These are phyloP conservation scores for Avicennia marina DNA, from an alignment of 257 asterid genomes.

Conservation along the genomic window DNA sequence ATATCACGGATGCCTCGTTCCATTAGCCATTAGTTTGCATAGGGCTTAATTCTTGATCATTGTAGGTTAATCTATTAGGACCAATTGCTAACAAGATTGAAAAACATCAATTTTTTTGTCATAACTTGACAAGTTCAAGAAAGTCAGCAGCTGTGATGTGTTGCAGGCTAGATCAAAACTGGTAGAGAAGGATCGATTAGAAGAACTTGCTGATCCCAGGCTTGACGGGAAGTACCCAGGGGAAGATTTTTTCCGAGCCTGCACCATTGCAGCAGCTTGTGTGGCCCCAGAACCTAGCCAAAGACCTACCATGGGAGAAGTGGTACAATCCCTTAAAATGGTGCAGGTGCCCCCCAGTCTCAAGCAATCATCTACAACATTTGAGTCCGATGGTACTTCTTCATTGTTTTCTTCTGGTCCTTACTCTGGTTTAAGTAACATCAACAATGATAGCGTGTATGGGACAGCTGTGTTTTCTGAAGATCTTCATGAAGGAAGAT, in stretches of 20 bases:
- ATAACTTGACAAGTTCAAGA: too few species aligned
- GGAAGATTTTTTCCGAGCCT: conserved; percentile 78
- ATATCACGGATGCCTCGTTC: too few species aligned
- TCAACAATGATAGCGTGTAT: conserved; percentile 54
- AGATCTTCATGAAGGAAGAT: conserved; percentile 96
- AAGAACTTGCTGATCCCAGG: conserved; percentile 84
- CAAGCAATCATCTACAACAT: conserved; percentile 85
- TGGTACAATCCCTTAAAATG: conserved; percentile 96
- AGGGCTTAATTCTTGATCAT: too few species aligned
- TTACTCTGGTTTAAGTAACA: conserved; percentile 69
- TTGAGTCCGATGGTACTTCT: conserved; percentile 85
- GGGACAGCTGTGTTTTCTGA: conserved; percentile 77
- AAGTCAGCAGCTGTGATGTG: conserved; percentile 1
- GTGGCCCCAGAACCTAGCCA: conserved; percentile 87
- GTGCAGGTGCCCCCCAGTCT: conserved; percentile 84
- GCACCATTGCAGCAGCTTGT: conserved; percentile 98
- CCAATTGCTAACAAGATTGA: too few species aligned
- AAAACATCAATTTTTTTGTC: too few species aligned
- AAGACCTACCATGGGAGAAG: conserved; percentile 98
- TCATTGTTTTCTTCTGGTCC: conserved; percentile 96
- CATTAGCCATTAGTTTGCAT: too few species aligned
- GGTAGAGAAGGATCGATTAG: conserved; percentile 78
- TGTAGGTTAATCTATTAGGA: too few species aligned
- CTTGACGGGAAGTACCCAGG: conserved; percentile 73
- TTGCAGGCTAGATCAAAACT: conserved; percentile 87